A percentile compares a stretch with the other conserved stretches of the same genome.
Conservation (phyloP, 2,329 filamentous ascomycete species). For the Thielaviopsis populi region DNA sequence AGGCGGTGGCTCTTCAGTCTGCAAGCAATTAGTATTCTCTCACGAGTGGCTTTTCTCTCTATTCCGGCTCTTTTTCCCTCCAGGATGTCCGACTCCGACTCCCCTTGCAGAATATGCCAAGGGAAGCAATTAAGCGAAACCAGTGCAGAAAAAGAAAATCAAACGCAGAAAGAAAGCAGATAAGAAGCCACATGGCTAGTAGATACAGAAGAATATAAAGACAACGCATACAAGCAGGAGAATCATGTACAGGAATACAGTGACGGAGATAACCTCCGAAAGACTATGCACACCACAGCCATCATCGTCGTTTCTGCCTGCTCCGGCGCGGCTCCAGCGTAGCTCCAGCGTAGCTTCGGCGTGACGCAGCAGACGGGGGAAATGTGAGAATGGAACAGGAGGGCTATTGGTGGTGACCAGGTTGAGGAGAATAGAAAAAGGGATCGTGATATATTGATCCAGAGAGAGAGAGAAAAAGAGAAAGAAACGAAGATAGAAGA, state of each 20-base stretch:
- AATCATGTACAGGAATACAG: slow-evolving; percentile 16
- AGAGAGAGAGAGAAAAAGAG: slow-evolving; percentile 17
- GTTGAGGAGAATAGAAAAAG: slow-evolving; percentile 25
- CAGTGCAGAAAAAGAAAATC: slow-evolving; percentile 17
- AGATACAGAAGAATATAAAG: slow-evolving; percentile 7
- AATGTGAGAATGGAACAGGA: background rate
- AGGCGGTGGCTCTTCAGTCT: background rate
- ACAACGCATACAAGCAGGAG: slow-evolving; percentile 6
- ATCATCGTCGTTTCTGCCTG: slow-evolving; percentile 45
- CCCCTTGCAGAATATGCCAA: background rate
- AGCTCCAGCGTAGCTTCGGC: too few relatives aligned
- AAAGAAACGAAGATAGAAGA: slow-evolving; percentile 21
- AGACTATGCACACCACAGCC: slow-evolving; percentile 27
- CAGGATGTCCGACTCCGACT: background rate
- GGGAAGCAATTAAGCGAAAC: background rate
- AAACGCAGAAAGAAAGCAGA: slow-evolving; percentile 20
- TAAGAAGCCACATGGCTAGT: background rate
- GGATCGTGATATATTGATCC: slow-evolving; percentile 30
- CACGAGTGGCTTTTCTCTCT: background rate
- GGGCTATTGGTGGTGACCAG: background rate
- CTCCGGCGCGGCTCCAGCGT: background rate
- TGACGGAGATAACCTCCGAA: slow-evolving; percentile 2
- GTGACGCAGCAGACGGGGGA: too few relatives aligned
- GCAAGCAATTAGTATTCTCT: background rate
- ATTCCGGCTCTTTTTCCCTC: background rate